phyloP scores from a whole-genome alignment of 805 yeast species.

The Komagataella phaffii region DNA sequence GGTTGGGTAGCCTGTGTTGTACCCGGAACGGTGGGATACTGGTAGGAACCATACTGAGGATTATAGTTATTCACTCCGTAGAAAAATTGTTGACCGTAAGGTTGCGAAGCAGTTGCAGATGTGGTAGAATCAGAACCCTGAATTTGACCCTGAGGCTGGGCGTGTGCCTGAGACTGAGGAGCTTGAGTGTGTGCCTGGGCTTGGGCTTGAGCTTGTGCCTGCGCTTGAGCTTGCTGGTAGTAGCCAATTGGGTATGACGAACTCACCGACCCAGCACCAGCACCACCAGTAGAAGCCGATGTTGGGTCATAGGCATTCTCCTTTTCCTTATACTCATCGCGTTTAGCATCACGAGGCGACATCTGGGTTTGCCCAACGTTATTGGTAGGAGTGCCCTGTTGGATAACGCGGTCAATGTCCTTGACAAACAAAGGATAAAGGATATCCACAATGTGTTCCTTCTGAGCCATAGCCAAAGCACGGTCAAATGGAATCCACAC shows the following conservation, averaged over 20 bases:
- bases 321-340: not conserved
- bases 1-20: not conserved
- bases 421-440: slow-evolving; percentile 50
- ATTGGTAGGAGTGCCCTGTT: slow-evolving; percentile 21
- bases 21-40: not conserved
- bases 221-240: not conserved
- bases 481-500: slow-evolving; percentile 70
- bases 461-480: slow-evolving; percentile 55
- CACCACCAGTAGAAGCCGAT: not conserved
- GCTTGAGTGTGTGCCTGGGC: not conserved
- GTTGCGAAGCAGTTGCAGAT: not conserved
- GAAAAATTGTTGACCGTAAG: not conserved
- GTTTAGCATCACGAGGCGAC: not conserved
- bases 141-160: not conserved
- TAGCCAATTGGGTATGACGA: not conserved
- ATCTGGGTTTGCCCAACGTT: not conserved
- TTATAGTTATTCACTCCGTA: not conserved
- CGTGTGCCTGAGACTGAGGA: not conserved
- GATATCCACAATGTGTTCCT: slow-evolving; percentile 48
- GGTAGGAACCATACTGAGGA: not conserved
- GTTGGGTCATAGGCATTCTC: not conserved
- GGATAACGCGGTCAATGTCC: slow-evolving; percentile 38
- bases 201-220: not conserved
- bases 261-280: not conserved
- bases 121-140: not conserved